Percentiles rank a stretch among this genome's conserved stretches.
Conservation (phyloP, 2,329 filamentous ascomycete genomes). For the Monilinia aucupariae region DNA sequence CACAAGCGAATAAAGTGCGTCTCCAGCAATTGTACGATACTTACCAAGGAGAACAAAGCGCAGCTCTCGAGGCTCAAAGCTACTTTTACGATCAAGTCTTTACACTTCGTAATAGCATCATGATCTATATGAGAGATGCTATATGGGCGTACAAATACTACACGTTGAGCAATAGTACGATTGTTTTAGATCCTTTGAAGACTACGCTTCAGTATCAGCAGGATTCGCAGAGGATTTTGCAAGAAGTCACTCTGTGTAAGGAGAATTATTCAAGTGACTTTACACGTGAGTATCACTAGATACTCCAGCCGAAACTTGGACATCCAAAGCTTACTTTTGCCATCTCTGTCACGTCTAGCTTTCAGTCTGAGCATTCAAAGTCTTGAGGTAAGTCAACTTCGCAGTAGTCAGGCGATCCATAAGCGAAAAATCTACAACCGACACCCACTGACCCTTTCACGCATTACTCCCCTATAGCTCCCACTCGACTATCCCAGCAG, state of each 20-base stretch:
- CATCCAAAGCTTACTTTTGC: background rate
- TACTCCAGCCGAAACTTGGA: too few species aligned
- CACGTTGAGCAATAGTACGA: background rate
- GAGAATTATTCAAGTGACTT: background rate
- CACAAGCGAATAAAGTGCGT: background rate
- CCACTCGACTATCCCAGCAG: background rate
- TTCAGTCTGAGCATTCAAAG: background rate
- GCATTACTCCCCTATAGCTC: background rate
- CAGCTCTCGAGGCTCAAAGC: background rate
- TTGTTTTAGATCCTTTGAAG: background rate
- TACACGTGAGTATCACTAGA: background rate
- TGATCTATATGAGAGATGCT: constrained; percentile 1
- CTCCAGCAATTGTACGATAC: background rate
- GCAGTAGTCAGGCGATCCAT: too few species aligned
- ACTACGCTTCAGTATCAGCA: background rate
- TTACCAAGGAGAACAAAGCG: background rate
- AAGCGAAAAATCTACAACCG: too few species aligned
- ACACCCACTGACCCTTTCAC: too few species aligned
- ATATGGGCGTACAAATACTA: constrained; percentile 5
- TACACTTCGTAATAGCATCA: constrained; percentile 1
- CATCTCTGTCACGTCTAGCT: background rate
- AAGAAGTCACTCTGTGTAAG: background rate
- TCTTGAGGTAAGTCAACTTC: background rate
- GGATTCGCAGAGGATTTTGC: background rate
- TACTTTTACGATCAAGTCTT: background rate